Base-by-base conservation (phyloP, 768 basidiomycete genomes). In the Phaeotremella fagi region DNA sequence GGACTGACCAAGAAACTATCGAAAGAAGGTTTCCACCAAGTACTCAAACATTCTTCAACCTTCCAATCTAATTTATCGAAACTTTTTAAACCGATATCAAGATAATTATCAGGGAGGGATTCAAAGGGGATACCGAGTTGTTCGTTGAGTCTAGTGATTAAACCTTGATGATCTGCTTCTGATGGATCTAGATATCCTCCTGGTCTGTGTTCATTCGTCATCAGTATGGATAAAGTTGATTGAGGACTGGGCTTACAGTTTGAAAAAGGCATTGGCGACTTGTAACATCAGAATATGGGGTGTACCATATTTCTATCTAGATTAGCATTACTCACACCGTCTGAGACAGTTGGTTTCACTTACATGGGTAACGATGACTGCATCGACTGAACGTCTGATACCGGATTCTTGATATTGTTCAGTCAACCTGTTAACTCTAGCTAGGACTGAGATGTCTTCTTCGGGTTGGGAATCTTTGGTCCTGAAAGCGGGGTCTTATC, bases 151-250 rank as follows among this genome's bases (percentile, higher is more conserved):
- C 90, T 82, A 14, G 83, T 81, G 75, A 95, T 90, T 45, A 98
- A 82, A 3, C 95, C 95, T 3, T 88, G 85, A 48, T 86, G 79
- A 66, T 98, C 94, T 64, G 88, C 86, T 77, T 98, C 95, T 6
- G 90, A 88, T 1, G 94, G 94, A 70, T 90, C 90, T 54, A 99
- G 84, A 76, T 98, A 98, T 76, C 97, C 91, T n/a, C 95, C 95
- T 3, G 95, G 95, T 14, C 90, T 92, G 57, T 27, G 41, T 24
- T 25, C n/a, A n/a, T 2, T 42, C 20, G 20, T 7, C 24, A 22
- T 5, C 24, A 43, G 38, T 36, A 27, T 15, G 36, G 38, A 38
- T 9, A 29, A 33, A 47, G 54, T 29, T 36, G 42, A 5, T 28
- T 44, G 54, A 44, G 29, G 44, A 36, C 2, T 22, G 50, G 22